Percentiles rank a stretch among this genome's conserved stretches.
phyloP scores from a whole-genome alignment of 176 grass and related monocot species.

The Elaeis guineensis region DNA sequence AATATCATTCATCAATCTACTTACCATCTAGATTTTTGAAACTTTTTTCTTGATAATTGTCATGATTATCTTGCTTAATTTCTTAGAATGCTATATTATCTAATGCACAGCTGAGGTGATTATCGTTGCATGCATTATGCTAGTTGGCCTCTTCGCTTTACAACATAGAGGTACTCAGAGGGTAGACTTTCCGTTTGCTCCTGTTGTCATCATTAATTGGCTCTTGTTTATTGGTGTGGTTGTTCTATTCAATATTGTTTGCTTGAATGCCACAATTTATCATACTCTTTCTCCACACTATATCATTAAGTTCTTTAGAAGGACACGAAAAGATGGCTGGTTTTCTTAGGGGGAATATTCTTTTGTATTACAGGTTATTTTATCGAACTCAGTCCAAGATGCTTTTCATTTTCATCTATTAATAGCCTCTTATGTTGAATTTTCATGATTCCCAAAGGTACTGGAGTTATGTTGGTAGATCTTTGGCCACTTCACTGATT shows the following conservation, averaged over 20 bases:
- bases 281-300: slow-evolving; percentile 80
- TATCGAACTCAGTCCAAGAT: not conserved
- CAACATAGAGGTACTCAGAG: slow-evolving; percentile 90
- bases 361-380: slow-evolving; percentile 76
- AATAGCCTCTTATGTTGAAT: not conserved
- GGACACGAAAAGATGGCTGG: slow-evolving; percentile 84
- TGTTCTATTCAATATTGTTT: slow-evolving; percentile 75
- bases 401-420: not conserved
- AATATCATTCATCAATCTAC: too few relatives aligned
- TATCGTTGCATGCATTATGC: slow-evolving; percentile 73
- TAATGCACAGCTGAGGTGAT: slow-evolving; percentile 57
- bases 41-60: too few relatives aligned
- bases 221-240: slow-evolving; percentile 58
- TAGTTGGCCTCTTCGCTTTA: slow-evolving; percentile 91
- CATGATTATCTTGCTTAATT: too few relatives aligned
- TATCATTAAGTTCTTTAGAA: slow-evolving; percentile 60
- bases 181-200: slow-evolving; percentile 89
- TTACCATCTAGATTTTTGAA: too few relatives aligned
- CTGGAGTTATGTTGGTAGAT: slow-evolving; percentile 93
- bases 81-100: too few relatives aligned
- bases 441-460: slow-evolving; percentile 35
- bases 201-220: slow-evolving; percentile 79
- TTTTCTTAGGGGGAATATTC: slow-evolving; percentile 85
- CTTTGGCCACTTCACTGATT: slow-evolving; percentile 73
- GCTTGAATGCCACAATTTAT: slow-evolving; percentile 74